Percentiles rank a stretch among this genome's conserved stretches.
phyloP scores from a whole-genome alignment of 495 filamentous ascomycete species.

The Pyrenula aspistea region DNA sequence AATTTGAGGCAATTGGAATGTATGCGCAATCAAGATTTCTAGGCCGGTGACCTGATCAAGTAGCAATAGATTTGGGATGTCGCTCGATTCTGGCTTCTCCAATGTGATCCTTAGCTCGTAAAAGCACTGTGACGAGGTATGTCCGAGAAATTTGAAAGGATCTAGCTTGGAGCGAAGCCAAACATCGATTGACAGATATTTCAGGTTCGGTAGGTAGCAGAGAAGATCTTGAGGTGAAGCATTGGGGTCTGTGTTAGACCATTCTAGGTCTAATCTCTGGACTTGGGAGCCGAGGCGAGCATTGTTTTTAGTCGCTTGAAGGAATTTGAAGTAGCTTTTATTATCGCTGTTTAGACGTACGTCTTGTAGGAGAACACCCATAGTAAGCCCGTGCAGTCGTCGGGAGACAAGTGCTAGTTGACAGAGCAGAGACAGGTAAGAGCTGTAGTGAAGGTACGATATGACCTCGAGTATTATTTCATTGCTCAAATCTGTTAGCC shows the following conservation, averaged over 20 bases:
- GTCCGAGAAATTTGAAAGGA: background rate
- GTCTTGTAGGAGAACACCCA: background rate
- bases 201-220: background rate
- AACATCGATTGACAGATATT: background rate
- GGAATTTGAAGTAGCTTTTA: background rate
- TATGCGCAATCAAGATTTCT: background rate
- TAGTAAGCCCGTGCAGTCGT: background rate
- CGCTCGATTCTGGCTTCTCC: background rate
- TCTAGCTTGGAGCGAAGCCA: background rate
- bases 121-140: background rate
- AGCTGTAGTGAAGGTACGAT: background rate
- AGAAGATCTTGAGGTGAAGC: background rate
- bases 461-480: background rate
- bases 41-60: background rate
- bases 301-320: background rate
- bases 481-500: background rate
- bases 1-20: background rate
- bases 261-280: background rate
- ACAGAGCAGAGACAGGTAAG: background rate
- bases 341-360: background rate
- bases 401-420: background rate
- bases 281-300: background rate
- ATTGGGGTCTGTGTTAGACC: background rate
- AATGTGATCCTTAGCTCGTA: background rate
- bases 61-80: background rate